Conservation (phyloP, 1,139 yeast species). For the Hyphopichia burtonii region DNA sequence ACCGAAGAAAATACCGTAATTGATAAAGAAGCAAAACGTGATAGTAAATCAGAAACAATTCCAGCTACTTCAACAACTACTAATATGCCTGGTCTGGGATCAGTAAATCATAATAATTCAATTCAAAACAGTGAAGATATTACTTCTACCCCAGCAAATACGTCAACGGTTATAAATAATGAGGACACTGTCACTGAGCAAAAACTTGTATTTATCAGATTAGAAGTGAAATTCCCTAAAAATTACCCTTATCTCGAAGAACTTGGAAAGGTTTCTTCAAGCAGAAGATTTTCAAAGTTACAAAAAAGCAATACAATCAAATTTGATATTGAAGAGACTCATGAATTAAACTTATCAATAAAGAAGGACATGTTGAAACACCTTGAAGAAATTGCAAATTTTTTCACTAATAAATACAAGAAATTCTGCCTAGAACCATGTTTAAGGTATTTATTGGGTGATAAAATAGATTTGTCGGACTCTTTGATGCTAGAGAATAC, state of each 20-base stretch:
- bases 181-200: constrained; percentile 32
- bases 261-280: constrained; percentile 31
- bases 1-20: neutral
- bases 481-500: constrained; percentile 22
- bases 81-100: neutral
- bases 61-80: constrained; percentile 3
- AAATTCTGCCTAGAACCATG: constrained; percentile 80
- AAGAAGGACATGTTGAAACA: constrained; percentile 49
- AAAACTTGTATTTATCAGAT: constrained; percentile 65
- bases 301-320: constrained; percentile 26
- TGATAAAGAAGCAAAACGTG: constrained; percentile 2
- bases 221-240: constrained; percentile 66
- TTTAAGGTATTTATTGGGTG: constrained; percentile 78
- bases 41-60: constrained; percentile 4
- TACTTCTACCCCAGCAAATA: constrained; percentile 1
- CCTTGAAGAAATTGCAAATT: constrained; percentile 55
- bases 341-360: constrained; percentile 53
- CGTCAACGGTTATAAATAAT: constrained; percentile 1
- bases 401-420: constrained; percentile 53
- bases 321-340: constrained; percentile 78
- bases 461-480: constrained; percentile 56
- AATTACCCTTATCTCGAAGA: constrained; percentile 62
- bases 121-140: constrained; percentile 1
- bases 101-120: neutral
- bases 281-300: constrained; percentile 19